Evolutionary conservation across 75 land plant genomes (phyloP).

Genomic region (Cunninghamia lanceolata): DNA sequence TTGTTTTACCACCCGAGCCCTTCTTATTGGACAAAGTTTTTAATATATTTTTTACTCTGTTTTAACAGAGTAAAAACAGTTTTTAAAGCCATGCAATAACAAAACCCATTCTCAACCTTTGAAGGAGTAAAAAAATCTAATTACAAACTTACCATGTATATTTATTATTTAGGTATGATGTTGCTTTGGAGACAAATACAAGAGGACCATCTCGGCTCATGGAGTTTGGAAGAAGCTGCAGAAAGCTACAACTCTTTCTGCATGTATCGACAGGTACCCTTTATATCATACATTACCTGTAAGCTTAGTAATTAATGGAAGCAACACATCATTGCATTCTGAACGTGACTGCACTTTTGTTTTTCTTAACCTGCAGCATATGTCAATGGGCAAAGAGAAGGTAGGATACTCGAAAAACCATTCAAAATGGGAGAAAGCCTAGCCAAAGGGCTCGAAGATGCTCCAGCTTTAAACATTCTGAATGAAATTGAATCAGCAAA

Average conservation of each 20-base stretch:
- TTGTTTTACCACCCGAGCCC: no score
- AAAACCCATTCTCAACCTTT: no score
- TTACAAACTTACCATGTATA: background rate
- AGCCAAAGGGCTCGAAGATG: conserved; percentile 29
- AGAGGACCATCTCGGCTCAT: conserved; percentile 63
- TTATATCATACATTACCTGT: background rate
- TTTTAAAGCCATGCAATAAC: background rate
- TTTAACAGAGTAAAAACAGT: no score
- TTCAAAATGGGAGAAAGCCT: conserved; percentile 68
- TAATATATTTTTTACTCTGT: background rate
- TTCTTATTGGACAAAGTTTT: no score
- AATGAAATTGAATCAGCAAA: conserved; percentile 9
- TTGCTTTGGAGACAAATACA: conserved; percentile 79
- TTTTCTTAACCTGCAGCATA: conserved; percentile 44
- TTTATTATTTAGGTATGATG: conserved; percentile 58
- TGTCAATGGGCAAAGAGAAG: conserved; percentile 85
- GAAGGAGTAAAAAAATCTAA: background rate
- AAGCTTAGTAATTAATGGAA: background rate
- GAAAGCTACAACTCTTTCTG: conserved; percentile 62
- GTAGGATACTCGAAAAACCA: conserved; percentile 55
- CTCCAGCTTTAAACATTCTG: background rate
- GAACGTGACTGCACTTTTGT: background rate
- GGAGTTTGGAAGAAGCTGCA: conserved; percentile 59
- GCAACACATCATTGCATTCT: background rate
- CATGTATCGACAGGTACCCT: conserved; percentile 85